Evolutionary conservation across 306 rosid genomes (phyloP).

Genomic region (Spatholobus suberectus): DNA sequence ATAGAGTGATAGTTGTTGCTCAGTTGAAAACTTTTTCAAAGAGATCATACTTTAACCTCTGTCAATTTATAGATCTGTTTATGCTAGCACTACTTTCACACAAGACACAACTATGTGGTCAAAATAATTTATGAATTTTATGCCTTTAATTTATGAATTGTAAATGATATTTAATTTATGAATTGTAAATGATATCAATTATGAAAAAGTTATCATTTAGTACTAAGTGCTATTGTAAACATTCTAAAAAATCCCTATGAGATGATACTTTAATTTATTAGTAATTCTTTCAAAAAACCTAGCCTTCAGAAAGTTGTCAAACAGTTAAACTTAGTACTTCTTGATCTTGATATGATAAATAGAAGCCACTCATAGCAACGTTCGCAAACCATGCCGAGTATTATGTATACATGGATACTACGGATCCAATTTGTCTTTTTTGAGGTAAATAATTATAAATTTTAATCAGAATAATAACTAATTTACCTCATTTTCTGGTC

Average conservation of each 20-base stretch:
- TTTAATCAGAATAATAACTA: not conserved
- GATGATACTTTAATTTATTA: too few species aligned
- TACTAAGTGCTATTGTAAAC: not conserved
- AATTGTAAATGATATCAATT: not conserved
- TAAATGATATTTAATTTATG: slow-evolving; percentile 18
- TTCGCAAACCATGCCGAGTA: slow-evolving; percentile 1
- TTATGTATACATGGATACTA: not conserved
- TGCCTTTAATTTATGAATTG: slow-evolving; percentile 15
- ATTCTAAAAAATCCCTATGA: not conserved
- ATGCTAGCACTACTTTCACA: slow-evolving; percentile 10
- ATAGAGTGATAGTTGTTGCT: not conserved
- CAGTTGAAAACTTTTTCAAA: slow-evolving; percentile 1
- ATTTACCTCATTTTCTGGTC: slow-evolving; percentile 4
- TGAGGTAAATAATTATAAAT: not conserved
- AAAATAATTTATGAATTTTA: slow-evolving; percentile 4
- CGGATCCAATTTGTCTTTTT: slow-evolving; percentile 20
- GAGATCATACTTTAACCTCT: not conserved
- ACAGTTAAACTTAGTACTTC: slow-evolving; percentile 11
- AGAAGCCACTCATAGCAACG: slow-evolving; percentile 13
- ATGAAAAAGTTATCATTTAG: not conserved
- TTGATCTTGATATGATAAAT: not conserved
- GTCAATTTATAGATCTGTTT: slow-evolving; percentile 2
- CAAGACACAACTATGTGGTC: slow-evolving; percentile 23
- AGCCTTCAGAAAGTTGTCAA: not conserved
- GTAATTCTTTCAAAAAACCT: not conserved